phyloP scores from a whole-genome alignment of 2,329 filamentous ascomycete genomes.

The Pyrenochaeta sp. region DNA sequence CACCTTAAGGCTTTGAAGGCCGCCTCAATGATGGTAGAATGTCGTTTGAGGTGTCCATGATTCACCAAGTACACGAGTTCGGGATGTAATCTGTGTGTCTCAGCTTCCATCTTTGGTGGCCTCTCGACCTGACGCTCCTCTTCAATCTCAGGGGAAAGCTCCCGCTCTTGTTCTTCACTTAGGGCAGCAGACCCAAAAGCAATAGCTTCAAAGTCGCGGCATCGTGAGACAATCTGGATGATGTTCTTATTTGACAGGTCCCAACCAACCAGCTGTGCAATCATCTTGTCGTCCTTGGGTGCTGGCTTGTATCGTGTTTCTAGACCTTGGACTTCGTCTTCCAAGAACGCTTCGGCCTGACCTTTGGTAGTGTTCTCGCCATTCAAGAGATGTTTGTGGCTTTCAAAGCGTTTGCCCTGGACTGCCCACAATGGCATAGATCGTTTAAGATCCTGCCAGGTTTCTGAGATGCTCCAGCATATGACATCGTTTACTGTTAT shows the following conservation, averaged over 20 bases:
- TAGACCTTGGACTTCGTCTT: conserved; percentile 62
- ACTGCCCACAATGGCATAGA: conserved; percentile 66
- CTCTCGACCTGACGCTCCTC: conserved; percentile 64
- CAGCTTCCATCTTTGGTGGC: conserved; percentile 52
- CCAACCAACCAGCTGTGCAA: conserved; percentile 10
- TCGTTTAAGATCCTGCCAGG: conserved; percentile 57
- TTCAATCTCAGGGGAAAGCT: conserved; percentile 70
- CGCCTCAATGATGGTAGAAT: conserved; percentile 48
- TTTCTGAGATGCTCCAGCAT: conserved; percentile 66
- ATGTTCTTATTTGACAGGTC: conserved; percentile 28
- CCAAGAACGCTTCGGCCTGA: conserved; percentile 58
- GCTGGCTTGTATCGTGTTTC: conserved; percentile 60
- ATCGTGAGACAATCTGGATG: conserved; percentile 25
- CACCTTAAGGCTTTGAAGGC: conserved; percentile 56
- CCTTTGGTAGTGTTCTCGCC: conserved; percentile 21
- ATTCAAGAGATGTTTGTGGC: conserved; percentile 50
- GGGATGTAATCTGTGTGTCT: conserved; percentile 52
- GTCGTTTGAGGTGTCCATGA: conserved; percentile 40
- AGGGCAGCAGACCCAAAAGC: conserved; percentile 51
- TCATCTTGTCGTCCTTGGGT: background rate
- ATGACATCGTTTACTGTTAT: conserved; percentile 65
- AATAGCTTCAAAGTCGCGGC: conserved; percentile 33
- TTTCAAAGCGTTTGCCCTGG: conserved; percentile 63
- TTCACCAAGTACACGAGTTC: conserved; percentile 53
- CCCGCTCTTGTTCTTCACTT: conserved; percentile 73